Evolutionary conservation across 1,284 basidiomycete species (phyloP), one percentile per base, ranked within the genome.

Genomic region (Leucoagaricus sp.): DNA sequence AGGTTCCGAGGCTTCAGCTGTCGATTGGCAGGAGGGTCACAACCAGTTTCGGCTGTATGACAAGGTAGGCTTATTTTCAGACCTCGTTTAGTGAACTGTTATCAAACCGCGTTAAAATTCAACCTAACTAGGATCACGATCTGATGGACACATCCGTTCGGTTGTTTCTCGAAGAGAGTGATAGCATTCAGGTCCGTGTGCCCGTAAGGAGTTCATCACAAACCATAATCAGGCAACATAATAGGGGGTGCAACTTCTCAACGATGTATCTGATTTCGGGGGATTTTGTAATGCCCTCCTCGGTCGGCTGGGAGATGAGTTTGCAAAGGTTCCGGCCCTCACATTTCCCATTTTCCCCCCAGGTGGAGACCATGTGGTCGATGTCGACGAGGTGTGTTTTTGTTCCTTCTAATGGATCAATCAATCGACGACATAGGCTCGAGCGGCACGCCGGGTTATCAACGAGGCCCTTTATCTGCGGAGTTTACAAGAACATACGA

Each of bases 101-200:
- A 15, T 46, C 44, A 46, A n/a, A n/a, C n/a, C n/a, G n/a, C n/a
- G n/a, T 46, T 26, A 28, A 29, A 15, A 17, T 47, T 46, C 26
- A 25, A 45, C 31, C 36, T 28, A 26, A 46, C 28, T 55, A 89
- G 87, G 78, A 83, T 49, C 69, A 68, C 19, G 77, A 76, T 40
- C 61, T 89, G 45, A 85, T 87, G 80, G 89, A 92, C 49, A 82
- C 80, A 4, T 74, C 84, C 8, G 73, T 91, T 53, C 78, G 90
- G 21, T 70, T 76, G 12, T 81, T 89, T 58, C 75, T 87, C 2
- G 91, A 93, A 67, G 88, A 91, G 61, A 89, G 87, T 64, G 81
- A 91, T 66, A 78, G 79, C 49, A 74, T 87, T 7, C 90, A 92
- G 80, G 89, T 87, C 63, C 25, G 65, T 58, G n/a, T n/a, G 36